Evolutionary conservation across 2,329 filamentous ascomycete genomes (phyloP).

Genomic region (Didymellaceae sp.): DNA sequence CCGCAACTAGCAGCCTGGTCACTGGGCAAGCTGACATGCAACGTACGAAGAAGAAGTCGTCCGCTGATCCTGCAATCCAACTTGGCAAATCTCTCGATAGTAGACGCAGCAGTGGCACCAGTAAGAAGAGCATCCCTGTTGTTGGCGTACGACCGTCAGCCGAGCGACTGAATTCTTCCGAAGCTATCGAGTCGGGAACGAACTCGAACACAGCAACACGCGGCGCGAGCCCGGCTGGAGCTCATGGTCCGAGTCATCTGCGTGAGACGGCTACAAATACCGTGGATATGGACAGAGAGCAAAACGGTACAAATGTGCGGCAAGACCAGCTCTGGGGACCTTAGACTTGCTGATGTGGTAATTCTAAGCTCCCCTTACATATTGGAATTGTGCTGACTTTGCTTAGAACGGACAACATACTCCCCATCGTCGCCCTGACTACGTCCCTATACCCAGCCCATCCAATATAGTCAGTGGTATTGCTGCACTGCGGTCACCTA

Average conservation of each 20-base stretch:
- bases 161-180: conserved; percentile 32
- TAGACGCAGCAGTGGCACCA: conserved; percentile 84
- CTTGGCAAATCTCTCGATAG: conserved; percentile 87
- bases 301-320: conserved; percentile 51
- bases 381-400: conserved; percentile 20
- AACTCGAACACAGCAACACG: conserved; percentile 41
- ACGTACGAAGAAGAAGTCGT: conserved; percentile 52
- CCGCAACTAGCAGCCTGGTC: conserved; percentile 84
- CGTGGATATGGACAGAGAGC: conserved; percentile 22
- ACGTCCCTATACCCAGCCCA: conserved; percentile 20
- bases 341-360: conserved; percentile 43
- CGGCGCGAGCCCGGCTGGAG: conserved; percentile 41
- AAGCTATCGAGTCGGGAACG: conserved; percentile 32
- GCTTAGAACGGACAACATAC: neutral
- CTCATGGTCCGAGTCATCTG: conserved; percentile 43
- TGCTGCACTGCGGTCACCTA: conserved; percentile 20
- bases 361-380: conserved; percentile 38
- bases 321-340: conserved; percentile 54
- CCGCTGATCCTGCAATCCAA: conserved; percentile 57
- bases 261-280: conserved; percentile 41
- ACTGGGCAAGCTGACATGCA: conserved; percentile 77
- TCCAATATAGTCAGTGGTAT: conserved; percentile 16
- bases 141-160: conserved; percentile 35
- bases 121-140: conserved; percentile 71
- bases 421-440: conserved; percentile 26